A percentile compares a stretch with the other conserved stretches of the same genome.
These are phyloP conservation scores for Coemansia umbellata DNA, from an alignment of 192 early-diverging fungal species.

Conservation along the genomic window DNA sequence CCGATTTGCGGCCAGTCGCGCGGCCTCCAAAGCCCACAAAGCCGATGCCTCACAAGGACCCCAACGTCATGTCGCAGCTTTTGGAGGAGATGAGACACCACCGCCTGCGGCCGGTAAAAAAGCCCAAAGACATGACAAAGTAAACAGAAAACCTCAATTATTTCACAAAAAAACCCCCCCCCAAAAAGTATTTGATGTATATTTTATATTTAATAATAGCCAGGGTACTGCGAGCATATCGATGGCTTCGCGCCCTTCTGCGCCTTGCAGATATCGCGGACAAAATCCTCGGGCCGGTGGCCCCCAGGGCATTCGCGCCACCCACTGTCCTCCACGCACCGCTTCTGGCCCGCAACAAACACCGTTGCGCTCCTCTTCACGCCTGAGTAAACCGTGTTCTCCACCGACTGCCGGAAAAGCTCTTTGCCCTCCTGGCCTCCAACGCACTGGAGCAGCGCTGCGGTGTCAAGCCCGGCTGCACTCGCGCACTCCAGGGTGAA, in stretches of 20 bases:
- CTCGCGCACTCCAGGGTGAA: slow-evolving; percentile 36
- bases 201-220: too few species aligned
- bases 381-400: slow-evolving; percentile 49
- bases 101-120: slow-evolving; percentile 29
- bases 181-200: not conserved
- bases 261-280: slow-evolving; percentile 45
- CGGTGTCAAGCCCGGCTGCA: slow-evolving; percentile 40
- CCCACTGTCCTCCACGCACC: slow-evolving; percentile 63
- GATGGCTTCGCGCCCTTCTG: slow-evolving; percentile 35
- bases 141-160: not conserved
- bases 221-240: slow-evolving; percentile 35
- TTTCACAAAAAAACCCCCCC: not conserved
- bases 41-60: slow-evolving; percentile 35
- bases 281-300: slow-evolving; percentile 31
- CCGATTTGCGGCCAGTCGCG: slow-evolving; percentile 14
- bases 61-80: slow-evolving; percentile 42
- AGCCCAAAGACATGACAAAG: slow-evolving; percentile 35
- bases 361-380: slow-evolving; percentile 59
- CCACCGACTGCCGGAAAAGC: slow-evolving; percentile 50
- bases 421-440: slow-evolving; percentile 35
- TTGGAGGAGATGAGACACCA: slow-evolving; percentile 47
- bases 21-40: not conserved
- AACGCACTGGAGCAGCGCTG: slow-evolving; percentile 40
- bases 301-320: slow-evolving; percentile 45
- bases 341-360: slow-evolving; percentile 53